A percentile compares a stretch with the other conserved stretches of the same genome.
Evolutionary conservation across 176 grass and related monocot species (phyloP).

Genomic region (Eragrostis curvula): DNA sequence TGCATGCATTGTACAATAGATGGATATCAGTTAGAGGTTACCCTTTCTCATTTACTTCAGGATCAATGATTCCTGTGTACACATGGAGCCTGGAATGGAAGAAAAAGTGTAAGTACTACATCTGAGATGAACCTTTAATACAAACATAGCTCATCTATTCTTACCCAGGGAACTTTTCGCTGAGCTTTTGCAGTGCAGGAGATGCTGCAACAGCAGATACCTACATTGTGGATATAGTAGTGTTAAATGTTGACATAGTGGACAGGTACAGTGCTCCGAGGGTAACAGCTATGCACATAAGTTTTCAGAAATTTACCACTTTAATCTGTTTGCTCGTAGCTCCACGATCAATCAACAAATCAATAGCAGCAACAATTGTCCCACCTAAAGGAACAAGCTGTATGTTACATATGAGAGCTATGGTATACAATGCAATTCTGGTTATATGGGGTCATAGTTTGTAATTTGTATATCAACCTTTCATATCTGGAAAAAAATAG

Average conservation of each 20-base stretch:
- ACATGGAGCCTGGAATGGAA: slow-evolving; percentile 76
- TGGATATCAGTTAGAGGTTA: slow-evolving; percentile 37
- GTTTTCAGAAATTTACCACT: slow-evolving; percentile 64
- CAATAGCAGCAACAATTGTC: slow-evolving; percentile 87
- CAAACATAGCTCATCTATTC: slow-evolving; percentile 14
- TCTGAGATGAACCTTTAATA: slow-evolving; percentile 29
- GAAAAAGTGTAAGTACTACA: slow-evolving; percentile 1
- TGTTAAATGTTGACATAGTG: slow-evolving; percentile 18
- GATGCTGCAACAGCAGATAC: slow-evolving; percentile 90
- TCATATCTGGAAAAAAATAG: neutral
- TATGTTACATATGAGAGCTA: slow-evolving; percentile 7
- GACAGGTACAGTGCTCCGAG: neutral
- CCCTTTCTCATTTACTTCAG: slow-evolving; percentile 96
- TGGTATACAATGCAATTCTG: slow-evolving; percentile 13
- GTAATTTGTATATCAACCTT: slow-evolving; percentile 16
- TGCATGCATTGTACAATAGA: slow-evolving; percentile 7
- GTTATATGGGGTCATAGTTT: slow-evolving; percentile 8
- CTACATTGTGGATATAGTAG: slow-evolving; percentile 37
- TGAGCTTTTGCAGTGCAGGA: slow-evolving; percentile 92
- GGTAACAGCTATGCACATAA: neutral
- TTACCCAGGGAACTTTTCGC: slow-evolving; percentile 90
- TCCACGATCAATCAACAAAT: slow-evolving; percentile 90
- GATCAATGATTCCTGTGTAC: slow-evolving; percentile 92
- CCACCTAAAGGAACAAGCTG: slow-evolving; percentile 72
- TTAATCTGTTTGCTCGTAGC: slow-evolving; percentile 84